These are phyloP conservation scores for Diplodia sapinea DNA, from an alignment of 2,329 filamentous ascomycete species.

Conservation along the genomic window DNA sequence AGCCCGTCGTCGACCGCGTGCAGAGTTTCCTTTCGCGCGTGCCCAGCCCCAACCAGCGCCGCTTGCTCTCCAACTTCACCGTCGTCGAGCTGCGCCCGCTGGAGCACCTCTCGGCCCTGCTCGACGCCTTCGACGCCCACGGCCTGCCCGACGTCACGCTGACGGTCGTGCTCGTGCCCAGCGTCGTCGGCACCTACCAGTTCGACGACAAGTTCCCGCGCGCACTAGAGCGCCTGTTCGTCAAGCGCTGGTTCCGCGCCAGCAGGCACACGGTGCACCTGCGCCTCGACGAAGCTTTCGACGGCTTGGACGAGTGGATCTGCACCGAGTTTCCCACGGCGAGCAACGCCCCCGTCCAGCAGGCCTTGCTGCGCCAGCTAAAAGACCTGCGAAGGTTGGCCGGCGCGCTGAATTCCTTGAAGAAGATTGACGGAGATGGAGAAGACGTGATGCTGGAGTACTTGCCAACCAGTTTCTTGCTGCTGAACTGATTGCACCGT, in stretches of 20 bases:
- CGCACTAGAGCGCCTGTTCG: constrained; percentile 20
- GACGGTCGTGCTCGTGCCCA: constrained; percentile 24
- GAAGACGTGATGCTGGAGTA: constrained; percentile 9
- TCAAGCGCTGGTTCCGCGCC: constrained; percentile 18
- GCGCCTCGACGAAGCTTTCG: constrained; percentile 22
- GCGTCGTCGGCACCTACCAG: constrained; percentile 29
- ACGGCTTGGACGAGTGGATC: constrained; percentile 28
- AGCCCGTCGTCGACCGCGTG: constrained; percentile 27
- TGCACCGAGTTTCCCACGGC: constrained; percentile 26
- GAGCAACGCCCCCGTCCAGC: constrained; percentile 12
- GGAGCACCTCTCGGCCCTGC: constrained; percentile 22
- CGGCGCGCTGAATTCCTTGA: constrained; percentile 6
- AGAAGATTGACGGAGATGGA: background rate
- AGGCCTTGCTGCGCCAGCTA: constrained; percentile 18
- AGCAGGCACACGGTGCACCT: constrained; percentile 17
- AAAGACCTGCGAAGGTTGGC: constrained; percentile 11
- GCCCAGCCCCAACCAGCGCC: background rate
- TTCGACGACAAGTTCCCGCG: constrained; percentile 22
- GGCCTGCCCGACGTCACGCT: constrained; percentile 12
- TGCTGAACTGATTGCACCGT: constrained; percentile 4
- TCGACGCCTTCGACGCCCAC: constrained; percentile 21
- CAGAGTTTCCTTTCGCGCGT: constrained; percentile 25
- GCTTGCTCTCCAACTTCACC: constrained; percentile 3
- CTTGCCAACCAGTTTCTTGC: constrained; percentile 7
- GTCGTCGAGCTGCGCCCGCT: constrained; percentile 29